Evolutionary conservation across 306 rosid species (phyloP), one percentile per base, ranked within the genome.

Genomic region (Abrus precatorius): DNA sequence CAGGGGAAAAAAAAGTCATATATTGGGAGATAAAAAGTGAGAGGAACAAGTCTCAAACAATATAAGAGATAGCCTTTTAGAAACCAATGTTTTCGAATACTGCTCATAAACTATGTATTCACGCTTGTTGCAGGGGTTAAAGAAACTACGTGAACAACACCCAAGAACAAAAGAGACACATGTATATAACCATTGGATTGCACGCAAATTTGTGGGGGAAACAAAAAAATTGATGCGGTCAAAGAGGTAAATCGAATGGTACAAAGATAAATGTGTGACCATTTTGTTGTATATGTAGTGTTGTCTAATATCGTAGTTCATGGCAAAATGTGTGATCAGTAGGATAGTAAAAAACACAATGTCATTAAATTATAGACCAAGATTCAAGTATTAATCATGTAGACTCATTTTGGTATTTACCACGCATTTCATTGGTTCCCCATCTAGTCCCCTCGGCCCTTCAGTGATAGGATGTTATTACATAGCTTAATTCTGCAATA

Each of bases 361-460:
- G 20, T 20, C 20, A 20, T 20, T 20, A 20, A 20, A 20, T 20
- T 20, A 20, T 20, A 20, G 20, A 20, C 20, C 20, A 20, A 20
- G 20, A 20, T 20, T 20, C 0, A 20, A 20, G 20, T 20, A 20
- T 20, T 20, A 20, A 20, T 20, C 20, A 20, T 20, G 20, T 20
- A 20, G 20, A 20, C 20, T 20, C 20, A 12, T 48, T 48, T 0
- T 44, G 48, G 48, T 6, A 44, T 44, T 44, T 20, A 20, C 20
- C 20, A 20, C 20, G 72, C 54, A 45, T 47, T 5, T 52, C 79
- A 74, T n/a, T 36, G 20, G 64, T 47, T 75, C 5, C 48, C 71
- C 47, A 28, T 9, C 32, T 6, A 10, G 20, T 60, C 3, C 43
- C 66, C 7, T 7, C 6, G 8, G 40, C 40, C 40, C 40, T 36